phyloP scores from a whole-genome alignment of 2,329 filamentous ascomycete species.

The Fusarium penzigii region DNA sequence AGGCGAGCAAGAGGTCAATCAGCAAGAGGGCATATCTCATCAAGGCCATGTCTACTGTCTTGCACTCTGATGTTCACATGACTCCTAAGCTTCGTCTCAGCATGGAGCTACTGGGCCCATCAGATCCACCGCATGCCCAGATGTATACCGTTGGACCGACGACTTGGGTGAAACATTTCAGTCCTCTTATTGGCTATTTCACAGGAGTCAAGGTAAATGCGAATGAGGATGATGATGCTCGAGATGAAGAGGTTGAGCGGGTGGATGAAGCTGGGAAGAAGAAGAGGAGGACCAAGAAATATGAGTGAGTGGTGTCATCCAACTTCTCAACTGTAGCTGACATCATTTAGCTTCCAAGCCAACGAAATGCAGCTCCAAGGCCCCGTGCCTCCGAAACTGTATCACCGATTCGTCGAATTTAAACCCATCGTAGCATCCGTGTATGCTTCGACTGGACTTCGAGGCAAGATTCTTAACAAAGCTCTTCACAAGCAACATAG shows the following conservation, averaged over 20 bases:
- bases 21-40: constrained; percentile 85
- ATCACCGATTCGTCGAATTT: constrained; percentile 93
- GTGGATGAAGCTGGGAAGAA: constrained; percentile 28
- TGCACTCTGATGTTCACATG: constrained; percentile 64
- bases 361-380: constrained; percentile 87
- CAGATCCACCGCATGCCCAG: constrained; percentile 66
- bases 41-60: constrained; percentile 65
- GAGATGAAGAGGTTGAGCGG: constrained; percentile 22
- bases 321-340: constrained; percentile 9
- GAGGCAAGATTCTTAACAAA: constrained; percentile 78
- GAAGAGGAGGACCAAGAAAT: constrained; percentile 64
- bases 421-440: constrained; percentile 86
- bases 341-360: constrained; percentile 73
- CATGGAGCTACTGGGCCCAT: constrained; percentile 75
- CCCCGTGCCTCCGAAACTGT: constrained; percentile 76
- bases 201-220: constrained; percentile 69
- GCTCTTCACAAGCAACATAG: constrained; percentile 88
- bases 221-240: constrained; percentile 52
- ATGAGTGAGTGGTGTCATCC: constrained; percentile 58
- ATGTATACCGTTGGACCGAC: constrained; percentile 80
- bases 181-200: constrained; percentile 82
- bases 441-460: constrained; percentile 77
- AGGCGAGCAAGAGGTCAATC: constrained; percentile 79
- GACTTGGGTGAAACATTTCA: constrained; percentile 80
- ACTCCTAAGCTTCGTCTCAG: constrained; percentile 72